Evolutionary conservation across 768 basidiomycete genomes (phyloP).

Genomic region (Suillus hirtellus): DNA sequence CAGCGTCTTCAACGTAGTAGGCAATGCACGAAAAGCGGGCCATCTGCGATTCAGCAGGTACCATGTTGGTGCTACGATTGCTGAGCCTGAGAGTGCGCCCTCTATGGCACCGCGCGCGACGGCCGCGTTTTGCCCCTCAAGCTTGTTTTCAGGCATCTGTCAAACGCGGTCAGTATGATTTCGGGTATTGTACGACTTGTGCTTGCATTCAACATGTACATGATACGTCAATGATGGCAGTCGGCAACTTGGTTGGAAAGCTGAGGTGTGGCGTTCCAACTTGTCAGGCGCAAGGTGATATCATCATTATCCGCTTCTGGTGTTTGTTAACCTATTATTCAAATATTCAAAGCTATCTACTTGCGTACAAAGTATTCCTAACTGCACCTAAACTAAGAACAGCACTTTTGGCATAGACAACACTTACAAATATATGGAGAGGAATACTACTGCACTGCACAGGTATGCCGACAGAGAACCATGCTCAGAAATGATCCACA

Average conservation of each 20-base stretch:
- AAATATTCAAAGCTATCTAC: constrained; percentile 22
- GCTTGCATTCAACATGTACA: constrained; percentile 19
- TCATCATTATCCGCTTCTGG: not conserved
- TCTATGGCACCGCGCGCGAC: constrained; percentile 64
- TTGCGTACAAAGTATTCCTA: constrained; percentile 14
- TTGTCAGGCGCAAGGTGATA: not conserved
- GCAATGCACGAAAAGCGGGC: constrained; percentile 62
- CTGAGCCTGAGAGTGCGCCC: constrained; percentile 51
- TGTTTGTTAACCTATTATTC: constrained; percentile 11
- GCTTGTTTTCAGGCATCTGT: constrained; percentile 39
- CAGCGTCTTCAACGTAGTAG: constrained; percentile 65
- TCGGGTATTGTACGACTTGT: not conserved
- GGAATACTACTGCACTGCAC: not conserved
- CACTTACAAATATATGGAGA: not conserved
- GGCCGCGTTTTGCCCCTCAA: constrained; percentile 52
- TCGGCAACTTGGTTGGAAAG: not conserved
- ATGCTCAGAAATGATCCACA: constrained; percentile 84
- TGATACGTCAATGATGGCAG: not conserved
- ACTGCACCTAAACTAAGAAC: constrained; percentile 21
- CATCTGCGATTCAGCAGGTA: constrained; percentile 53
- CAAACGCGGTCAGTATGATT: not conserved
- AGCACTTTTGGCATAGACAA: constrained; percentile 11
- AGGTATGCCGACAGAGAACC: not conserved
- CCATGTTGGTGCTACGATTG: constrained; percentile 54
- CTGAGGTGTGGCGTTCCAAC: not conserved